Base-by-base conservation (phyloP, 2,329 filamentous ascomycete genomes). In the Aspergillus fijiensis region DNA sequence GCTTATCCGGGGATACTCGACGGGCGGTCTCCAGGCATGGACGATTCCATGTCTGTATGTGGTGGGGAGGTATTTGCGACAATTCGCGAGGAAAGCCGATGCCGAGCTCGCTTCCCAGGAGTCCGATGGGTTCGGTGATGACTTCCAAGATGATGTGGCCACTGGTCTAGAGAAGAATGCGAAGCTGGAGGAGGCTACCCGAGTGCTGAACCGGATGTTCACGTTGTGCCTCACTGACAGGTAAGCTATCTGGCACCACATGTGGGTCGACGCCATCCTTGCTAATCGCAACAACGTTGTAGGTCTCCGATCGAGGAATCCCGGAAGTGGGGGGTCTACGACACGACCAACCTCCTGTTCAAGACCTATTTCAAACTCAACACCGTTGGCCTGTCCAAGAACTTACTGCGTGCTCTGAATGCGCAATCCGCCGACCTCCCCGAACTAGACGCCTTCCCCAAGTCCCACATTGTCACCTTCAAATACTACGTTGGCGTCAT, bases 301-400 rank as follows among this genome's bases (percentile, higher is more conserved):
- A 94, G 91, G 76, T 90, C 90, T 62, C 87, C 90, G 14, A 81
- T 97, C 49, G 87, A 92, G 70, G 90, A 96, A 69, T 97, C 94
- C 9, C 87, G 95, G 57, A 99, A 98, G 85, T 99, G 95, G 95
- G 96, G 92, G 6, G 90, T 96, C 51, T 99, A 99, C 80, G 93
- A 92, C 75, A 89, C 94, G 65, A 92, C 93, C 71, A 98, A 96
- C 72, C 84, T 99, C 7, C 82, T 97, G 14, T 99, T 99, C 85
- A 98, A 98, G 78, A 98, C 93, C 1, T 97, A 98, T 76, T 99
- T 99, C 81, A 96, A 91, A 78, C 82, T 98, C 64, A 96, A 96
- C 77, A 91, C 90, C 35, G 89, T 96, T 59, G 88, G 87, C n/a
- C 81, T 98, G 21, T 96, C 89, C 19, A 92, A 95, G 73, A 97